A percentile compares a stretch with the other conserved stretches of the same genome.
These are phyloP conservation scores for Fusarium sp. DNA, from an alignment of 2,329 filamentous ascomycete species.

Conservation along the genomic window DNA sequence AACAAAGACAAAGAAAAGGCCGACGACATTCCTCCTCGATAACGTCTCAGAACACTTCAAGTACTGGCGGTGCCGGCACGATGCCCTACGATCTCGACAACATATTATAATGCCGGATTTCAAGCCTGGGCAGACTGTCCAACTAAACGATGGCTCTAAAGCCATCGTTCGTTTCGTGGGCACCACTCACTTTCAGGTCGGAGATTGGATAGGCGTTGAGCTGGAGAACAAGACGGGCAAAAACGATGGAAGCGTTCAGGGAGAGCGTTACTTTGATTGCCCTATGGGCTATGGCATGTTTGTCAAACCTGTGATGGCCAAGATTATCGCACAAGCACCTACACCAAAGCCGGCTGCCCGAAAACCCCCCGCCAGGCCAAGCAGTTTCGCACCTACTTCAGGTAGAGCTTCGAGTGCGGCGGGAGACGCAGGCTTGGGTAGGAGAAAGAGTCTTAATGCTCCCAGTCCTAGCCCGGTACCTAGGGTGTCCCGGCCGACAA, in stretches of 20 bases:
- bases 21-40: background rate
- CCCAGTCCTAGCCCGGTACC: conserved; percentile 78
- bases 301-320: conserved; percentile 77
- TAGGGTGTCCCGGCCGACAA: conserved; percentile 66
- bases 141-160: conserved; percentile 80
- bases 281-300: conserved; percentile 84
- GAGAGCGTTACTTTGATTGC: conserved; percentile 90
- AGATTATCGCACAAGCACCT: conserved; percentile 64
- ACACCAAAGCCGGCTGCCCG: conserved; percentile 54
- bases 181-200: conserved; percentile 80
- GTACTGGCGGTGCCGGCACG: conserved; percentile 41
- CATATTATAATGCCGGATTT: conserved; percentile 63
- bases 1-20: conserved; percentile 10
- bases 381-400: conserved; percentile 59
- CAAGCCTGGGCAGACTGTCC: conserved; percentile 78
- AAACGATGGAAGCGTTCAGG: conserved; percentile 92
- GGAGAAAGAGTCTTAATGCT: conserved; percentile 76
- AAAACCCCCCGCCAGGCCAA: conserved; percentile 59
- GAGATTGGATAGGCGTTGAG: conserved; percentile 91
- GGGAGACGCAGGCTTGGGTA: conserved; percentile 66
- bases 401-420: conserved; percentile 55
- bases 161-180: conserved; percentile 86
- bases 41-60: conserved; percentile 3
- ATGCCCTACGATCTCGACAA: conserved; percentile 48
- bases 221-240: conserved; percentile 85